A percentile compares a stretch with the other conserved stretches of the same genome.
phyloP scores from a whole-genome alignment of 1,139 yeast genomes.

The Debaryomyces sp. region DNA sequence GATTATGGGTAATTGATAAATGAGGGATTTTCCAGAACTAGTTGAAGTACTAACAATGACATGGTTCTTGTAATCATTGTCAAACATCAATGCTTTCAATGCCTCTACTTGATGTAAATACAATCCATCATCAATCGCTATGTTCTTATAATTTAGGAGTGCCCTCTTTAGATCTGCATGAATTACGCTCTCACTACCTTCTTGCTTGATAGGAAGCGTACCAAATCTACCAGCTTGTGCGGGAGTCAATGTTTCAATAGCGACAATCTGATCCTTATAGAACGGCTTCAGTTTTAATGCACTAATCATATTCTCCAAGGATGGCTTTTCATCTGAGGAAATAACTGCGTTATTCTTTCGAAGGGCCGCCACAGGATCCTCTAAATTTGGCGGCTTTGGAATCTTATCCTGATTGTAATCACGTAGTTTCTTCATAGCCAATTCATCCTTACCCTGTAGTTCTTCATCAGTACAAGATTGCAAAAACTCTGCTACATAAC shows the following conservation, averaged over 20 bases:
- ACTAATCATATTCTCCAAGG: constrained; percentile 43
- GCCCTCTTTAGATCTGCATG: constrained; percentile 54
- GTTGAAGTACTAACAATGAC: constrained; percentile 91
- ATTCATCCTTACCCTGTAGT: constrained; percentile 16
- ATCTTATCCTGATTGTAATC: constrained; percentile 34
- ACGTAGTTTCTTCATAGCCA: constrained; percentile 38
- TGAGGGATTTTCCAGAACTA: constrained; percentile 91
- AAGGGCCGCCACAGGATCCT: constrained; percentile 41
- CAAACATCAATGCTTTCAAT: constrained; percentile 50
- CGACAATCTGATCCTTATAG: constrained; percentile 62
- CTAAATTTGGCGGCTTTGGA: constrained; percentile 46
- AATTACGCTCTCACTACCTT: constrained; percentile 36
- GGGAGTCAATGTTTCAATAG: constrained; percentile 27
- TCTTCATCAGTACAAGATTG: constrained; percentile 27
- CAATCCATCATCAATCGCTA: constrained; percentile 50
- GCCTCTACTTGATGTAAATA: constrained; percentile 87
- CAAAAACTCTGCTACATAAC: constrained; percentile 45
- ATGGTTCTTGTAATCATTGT: constrained; percentile 45
- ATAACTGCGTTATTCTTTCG: constrained; percentile 25
- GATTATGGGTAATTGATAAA: constrained; percentile 86
- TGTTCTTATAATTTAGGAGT: constrained; percentile 47
- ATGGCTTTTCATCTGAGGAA: constrained; percentile 19
- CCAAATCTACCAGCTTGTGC: constrained; percentile 21
- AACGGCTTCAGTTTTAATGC: constrained; percentile 47
- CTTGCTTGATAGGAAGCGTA: constrained; percentile 25